A percentile compares a stretch with the other conserved stretches of the same genome.
These are phyloP conservation scores for Amanita pallidorosea DNA, from an alignment of 768 basidiomycete species.

Conservation along the genomic window DNA sequence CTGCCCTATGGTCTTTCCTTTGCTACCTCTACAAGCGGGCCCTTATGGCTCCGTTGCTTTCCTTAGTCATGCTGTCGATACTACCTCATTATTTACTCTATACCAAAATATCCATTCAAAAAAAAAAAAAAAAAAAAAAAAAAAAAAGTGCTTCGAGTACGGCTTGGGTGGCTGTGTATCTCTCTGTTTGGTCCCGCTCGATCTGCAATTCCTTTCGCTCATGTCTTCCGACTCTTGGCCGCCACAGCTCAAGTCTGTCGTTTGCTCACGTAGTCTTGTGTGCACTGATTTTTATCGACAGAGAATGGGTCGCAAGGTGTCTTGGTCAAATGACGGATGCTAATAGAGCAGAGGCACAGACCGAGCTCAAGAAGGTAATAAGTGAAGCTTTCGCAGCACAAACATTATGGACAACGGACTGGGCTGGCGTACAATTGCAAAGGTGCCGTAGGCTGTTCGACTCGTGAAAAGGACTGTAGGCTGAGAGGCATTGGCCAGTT, in stretches of 20 bases:
- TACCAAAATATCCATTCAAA: too few species aligned
- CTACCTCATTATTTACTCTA: too few species aligned
- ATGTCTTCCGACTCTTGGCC: conserved; percentile 81
- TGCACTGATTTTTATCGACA: conserved; percentile 22
- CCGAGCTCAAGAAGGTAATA: conserved; percentile 95
- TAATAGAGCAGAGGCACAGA: conserved; percentile 81
- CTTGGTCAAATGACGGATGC: conserved; percentile 83
- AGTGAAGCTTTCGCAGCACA: conserved; percentile 81
- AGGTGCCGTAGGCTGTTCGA: conserved; percentile 35
- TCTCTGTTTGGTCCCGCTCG: not conserved
- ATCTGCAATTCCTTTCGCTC: conserved; percentile 4
- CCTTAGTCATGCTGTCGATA: too few species aligned
- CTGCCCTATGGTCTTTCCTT: too few species aligned
- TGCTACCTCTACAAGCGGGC: too few species aligned
- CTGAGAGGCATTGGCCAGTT: conserved; percentile 24
- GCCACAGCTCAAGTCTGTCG: conserved; percentile 59
- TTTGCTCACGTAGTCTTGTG: not conserved
- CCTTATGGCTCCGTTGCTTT: too few species aligned
- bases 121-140: too few species aligned
- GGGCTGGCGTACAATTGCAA: conserved; percentile 79
- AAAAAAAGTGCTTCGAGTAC: too few species aligned
- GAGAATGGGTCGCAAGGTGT: conserved; percentile 93
- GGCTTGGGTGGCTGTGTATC: not conserved
- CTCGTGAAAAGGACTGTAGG: conserved; percentile 7
- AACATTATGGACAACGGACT: conserved; percentile 89